Percentiles rank a stretch among this genome's conserved stretches.
Evolutionary conservation across 441 rosid species (phyloP).

Genomic region (Melastoma candidum): DNA sequence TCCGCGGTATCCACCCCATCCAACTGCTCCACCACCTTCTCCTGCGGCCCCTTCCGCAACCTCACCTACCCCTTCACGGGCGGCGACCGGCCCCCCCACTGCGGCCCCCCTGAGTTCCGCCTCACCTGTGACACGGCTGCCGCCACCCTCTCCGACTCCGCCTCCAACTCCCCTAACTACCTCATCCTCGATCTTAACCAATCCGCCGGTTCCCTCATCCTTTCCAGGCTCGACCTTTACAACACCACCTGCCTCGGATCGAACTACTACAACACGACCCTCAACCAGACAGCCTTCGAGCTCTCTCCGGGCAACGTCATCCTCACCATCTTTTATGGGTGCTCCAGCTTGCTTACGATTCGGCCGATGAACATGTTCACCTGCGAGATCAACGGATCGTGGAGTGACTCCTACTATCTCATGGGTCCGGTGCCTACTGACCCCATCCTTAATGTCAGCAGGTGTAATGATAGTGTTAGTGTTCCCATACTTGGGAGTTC

Average conservation of each 20-base stretch:
- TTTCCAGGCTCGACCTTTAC: slow-evolving; percentile 24
- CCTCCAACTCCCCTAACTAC: slow-evolving; percentile 16
- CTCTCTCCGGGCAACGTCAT: not conserved
- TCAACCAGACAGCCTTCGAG: slow-evolving; percentile 16
- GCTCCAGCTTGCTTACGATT: not conserved
- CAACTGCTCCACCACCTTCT: slow-evolving; percentile 12
- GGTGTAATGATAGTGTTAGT: slow-evolving; percentile 6
- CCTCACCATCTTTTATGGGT: slow-evolving; percentile 20
- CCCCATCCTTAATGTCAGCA: slow-evolving; percentile 7
- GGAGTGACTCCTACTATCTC: slow-evolving; percentile 9
- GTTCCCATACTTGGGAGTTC: slow-evolving; percentile 14
- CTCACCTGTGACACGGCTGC: slow-evolving; percentile 19
- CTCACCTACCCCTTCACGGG: slow-evolving; percentile 22
- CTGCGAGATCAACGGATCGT: slow-evolving; percentile 4
- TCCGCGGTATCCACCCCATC: not conserved
- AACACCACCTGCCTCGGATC: slow-evolving; percentile 17
- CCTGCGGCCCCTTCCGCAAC: slow-evolving; percentile 20
- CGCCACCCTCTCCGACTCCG: slow-evolving; percentile 8
- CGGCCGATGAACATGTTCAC: slow-evolving; percentile 11
- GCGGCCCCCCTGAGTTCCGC: slow-evolving; percentile 23
- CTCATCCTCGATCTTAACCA: slow-evolving; percentile 21
- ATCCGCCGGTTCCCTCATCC: slow-evolving; percentile 7
- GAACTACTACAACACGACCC: slow-evolving; percentile 17
- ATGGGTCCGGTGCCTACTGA: slow-evolving; percentile 16
- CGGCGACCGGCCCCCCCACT: slow-evolving; percentile 27